Percentiles rank a stretch among this genome's conserved stretches.
These are phyloP conservation scores for Cladosporium sp. DNA, from an alignment of 2,329 filamentous ascomycete genomes.

Conservation along the genomic window DNA sequence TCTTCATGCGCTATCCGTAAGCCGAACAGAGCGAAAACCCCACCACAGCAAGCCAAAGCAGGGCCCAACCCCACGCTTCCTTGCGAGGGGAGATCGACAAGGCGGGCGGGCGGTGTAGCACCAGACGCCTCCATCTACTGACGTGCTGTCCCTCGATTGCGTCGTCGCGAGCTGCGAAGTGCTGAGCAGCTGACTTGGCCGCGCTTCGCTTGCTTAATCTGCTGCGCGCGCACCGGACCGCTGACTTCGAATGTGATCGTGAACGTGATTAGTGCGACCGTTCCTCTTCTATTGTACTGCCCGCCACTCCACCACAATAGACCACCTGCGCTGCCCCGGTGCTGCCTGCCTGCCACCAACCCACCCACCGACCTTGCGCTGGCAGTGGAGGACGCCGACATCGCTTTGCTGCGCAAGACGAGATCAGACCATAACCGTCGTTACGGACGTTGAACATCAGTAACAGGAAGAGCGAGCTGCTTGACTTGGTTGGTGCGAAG, in stretches of 20 bases:
- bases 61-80: constrained; percentile 1
- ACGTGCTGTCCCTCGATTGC: background rate
- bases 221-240: background rate
- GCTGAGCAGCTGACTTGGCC: constrained; percentile 1
- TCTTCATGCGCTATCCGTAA: background rate
- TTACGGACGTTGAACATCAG: background rate
- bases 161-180: background rate
- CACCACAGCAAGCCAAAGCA: background rate
- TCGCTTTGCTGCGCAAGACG: background rate
- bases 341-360: background rate
- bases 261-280: background rate
- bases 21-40: background rate
- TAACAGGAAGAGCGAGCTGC: background rate
- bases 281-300: background rate
- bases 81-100: background rate
- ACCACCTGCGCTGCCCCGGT: too few relatives aligned
- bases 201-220: background rate
- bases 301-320: background rate
- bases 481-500: background rate
- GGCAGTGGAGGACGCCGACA: constrained; percentile 3
- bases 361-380: background rate
- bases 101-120: background rate
- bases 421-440: background rate
- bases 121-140: background rate
- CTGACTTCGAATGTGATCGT: background rate